Base-by-base conservation (phyloP, 2,329 filamentous ascomycete species). In the Huntiella bhutanensis region DNA sequence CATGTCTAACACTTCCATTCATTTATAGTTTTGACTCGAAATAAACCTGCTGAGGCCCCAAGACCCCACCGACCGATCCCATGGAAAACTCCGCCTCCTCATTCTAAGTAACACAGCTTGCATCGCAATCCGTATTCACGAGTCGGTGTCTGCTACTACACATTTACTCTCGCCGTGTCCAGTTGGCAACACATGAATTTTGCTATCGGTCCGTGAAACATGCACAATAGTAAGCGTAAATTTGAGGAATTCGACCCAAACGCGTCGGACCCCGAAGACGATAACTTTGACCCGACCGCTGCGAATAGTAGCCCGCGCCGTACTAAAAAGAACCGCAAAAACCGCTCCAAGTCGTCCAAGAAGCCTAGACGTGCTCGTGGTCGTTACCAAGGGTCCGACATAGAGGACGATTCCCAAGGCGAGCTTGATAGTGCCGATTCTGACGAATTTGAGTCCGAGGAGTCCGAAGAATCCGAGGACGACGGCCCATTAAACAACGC, bases 191-290 rank as follows among this genome's bases (percentile, higher is more conserved):
- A 28, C 22, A 28, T 10, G 22, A 28, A 28, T 28, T 28, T 28
- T 28, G 22, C 22, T 34, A 33, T 32, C 46, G 43, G 48, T 41
- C 42, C 58, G 48, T 44, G 46, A 49, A 49, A 39, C 43, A 47
- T 50, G 48, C 40, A 42, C 40, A 77, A 77, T 58, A 64, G 75
- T 46, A 80, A 77, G 65, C 63, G 69, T 52, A 65, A 65, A 49
- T 60, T 75, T 47, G 68, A 74, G 52, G 65, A 67, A 46, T 80
- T 79, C 53, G 76, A 80, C 58, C 73, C 72, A 3, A 79, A 78
- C 57, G 71, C 75, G 56, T 80, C 76, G 43, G 76, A 80, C 53
- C 66, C 76, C 2, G 70, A 75, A 43, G 76, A 80, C 55, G 73
- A 75, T 52, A 77, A 77, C 57, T 80, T 80, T 55, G 70, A 76